These are phyloP conservation scores for Tieghemiomyces parasiticus DNA, from an alignment of 192 early-diverging fungal species.

Conservation along the genomic window DNA sequence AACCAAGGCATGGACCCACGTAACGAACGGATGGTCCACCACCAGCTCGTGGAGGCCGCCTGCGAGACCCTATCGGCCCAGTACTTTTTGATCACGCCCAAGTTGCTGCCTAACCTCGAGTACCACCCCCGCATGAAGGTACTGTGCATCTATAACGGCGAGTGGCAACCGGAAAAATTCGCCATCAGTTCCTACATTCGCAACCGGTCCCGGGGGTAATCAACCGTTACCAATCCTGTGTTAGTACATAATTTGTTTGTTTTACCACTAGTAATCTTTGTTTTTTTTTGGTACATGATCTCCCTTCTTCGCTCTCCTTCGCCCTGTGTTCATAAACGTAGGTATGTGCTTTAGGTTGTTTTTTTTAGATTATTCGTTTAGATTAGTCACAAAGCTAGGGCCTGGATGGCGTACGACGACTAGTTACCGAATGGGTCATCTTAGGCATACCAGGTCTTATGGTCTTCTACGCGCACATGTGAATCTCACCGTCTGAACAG, in stretches of 20 bases:
- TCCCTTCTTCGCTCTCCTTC: too few relatives aligned
- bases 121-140: conserved; percentile 89
- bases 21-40: conserved; percentile 92
- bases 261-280: too few relatives aligned
- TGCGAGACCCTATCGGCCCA: conserved; percentile 32
- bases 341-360: too few relatives aligned
- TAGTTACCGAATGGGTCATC: too few relatives aligned
- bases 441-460: too few relatives aligned
- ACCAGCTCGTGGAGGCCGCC: conserved; percentile 71
- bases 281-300: too few relatives aligned
- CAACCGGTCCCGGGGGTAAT: not conserved
- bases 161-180: conserved; percentile 55
- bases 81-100: conserved; percentile 98
- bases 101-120: conserved; percentile 81
- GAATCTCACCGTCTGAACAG: conserved; percentile 5
- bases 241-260: too few relatives aligned
- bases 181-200: conserved; percentile 22
- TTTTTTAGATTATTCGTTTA: too few relatives aligned
- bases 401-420: too few relatives aligned
- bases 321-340: too few relatives aligned
- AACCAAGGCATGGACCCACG: conserved; percentile 99
- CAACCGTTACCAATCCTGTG: too few relatives aligned
- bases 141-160: conserved; percentile 88
- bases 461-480: conserved; percentile 9
- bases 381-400: too few relatives aligned